Evolutionary conservation across 495 filamentous ascomycete species (phyloP).

Genomic region (Gamarada debralockiae): DNA sequence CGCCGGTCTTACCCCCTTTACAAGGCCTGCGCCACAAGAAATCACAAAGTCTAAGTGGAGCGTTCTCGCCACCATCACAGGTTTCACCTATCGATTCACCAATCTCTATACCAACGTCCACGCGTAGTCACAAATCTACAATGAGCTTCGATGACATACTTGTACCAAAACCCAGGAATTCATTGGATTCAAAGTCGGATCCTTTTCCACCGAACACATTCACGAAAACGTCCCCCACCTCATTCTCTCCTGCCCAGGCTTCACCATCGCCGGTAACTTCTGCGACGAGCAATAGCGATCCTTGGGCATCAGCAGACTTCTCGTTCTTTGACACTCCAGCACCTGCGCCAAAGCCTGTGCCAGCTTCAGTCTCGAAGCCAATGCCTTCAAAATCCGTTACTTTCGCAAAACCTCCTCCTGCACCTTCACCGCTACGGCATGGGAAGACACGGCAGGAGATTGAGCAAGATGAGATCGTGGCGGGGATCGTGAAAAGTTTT

Average conservation of each 20-base stretch:
- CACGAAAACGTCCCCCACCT: neutral
- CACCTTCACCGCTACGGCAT: conserved; percentile 3
- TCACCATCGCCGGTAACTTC: neutral
- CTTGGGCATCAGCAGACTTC: conserved; percentile 34
- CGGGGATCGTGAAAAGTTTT: conserved; percentile 35
- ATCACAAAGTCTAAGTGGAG: conserved; percentile 3
- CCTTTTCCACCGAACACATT: conserved; percentile 9
- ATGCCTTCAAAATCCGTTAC: conserved; percentile 18
- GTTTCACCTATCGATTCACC: neutral
- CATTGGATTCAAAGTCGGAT: neutral
- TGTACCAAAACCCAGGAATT: neutral
- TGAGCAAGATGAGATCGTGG: conserved; percentile 32
- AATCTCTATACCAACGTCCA: neutral
- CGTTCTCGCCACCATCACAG: neutral
- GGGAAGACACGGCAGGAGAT: conserved; percentile 21
- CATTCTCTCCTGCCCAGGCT: neutral
- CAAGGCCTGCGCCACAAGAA: conserved; percentile 12
- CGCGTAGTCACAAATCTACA: neutral
- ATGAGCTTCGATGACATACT: conserved; percentile 2
- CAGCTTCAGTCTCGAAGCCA: conserved; percentile 2
- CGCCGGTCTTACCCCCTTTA: conserved; percentile 3
- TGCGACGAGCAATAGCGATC: conserved; percentile 18
- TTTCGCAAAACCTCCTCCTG: conserved; percentile 4
- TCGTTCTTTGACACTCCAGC: conserved; percentile 33
- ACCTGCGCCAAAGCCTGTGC: neutral